These are phyloP conservation scores for Heracleum sosnowskyi DNA, from an alignment of 129 eudicot genomes.

Conservation along the genomic window DNA sequence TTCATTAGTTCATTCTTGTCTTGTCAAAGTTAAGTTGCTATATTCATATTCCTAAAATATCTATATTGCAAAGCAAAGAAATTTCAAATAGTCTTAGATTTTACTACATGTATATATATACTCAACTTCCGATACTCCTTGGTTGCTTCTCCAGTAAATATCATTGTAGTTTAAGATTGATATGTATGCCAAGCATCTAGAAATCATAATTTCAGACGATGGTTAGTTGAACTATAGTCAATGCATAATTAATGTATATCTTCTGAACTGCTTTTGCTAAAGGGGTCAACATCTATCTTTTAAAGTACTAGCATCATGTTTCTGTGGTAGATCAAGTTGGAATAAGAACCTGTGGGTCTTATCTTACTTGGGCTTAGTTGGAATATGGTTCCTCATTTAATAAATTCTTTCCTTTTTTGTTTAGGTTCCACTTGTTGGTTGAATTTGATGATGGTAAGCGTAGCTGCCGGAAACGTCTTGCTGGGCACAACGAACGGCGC, in stretches of 20 bases:
- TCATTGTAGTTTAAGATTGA: background rate
- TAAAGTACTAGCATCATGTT: background rate
- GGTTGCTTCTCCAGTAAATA: background rate
- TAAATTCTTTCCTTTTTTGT: constrained; percentile 5
- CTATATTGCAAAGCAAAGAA: background rate
- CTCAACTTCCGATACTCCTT: background rate
- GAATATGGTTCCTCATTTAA: background rate
- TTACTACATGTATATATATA: background rate
- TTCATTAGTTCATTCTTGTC: background rate
- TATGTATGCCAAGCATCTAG: background rate
- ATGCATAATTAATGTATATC: background rate
- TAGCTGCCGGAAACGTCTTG: constrained; percentile 72
- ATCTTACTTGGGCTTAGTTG: background rate
- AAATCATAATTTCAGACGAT: background rate
- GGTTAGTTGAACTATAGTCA: background rate
- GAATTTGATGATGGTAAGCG: constrained; percentile 78
- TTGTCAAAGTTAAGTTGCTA: background rate
- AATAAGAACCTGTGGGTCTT: background rate
- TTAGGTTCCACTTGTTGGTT: constrained; percentile 51
- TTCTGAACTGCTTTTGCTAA: background rate
- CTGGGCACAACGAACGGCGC: constrained; percentile 66
- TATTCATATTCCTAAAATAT: background rate
- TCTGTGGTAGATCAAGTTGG: background rate
- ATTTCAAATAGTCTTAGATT: background rate
- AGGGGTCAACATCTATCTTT: constrained; percentile 6